phyloP scores from a whole-genome alignment of 2,329 filamentous ascomycete genomes.

The Camptophora hylomeconis region DNA sequence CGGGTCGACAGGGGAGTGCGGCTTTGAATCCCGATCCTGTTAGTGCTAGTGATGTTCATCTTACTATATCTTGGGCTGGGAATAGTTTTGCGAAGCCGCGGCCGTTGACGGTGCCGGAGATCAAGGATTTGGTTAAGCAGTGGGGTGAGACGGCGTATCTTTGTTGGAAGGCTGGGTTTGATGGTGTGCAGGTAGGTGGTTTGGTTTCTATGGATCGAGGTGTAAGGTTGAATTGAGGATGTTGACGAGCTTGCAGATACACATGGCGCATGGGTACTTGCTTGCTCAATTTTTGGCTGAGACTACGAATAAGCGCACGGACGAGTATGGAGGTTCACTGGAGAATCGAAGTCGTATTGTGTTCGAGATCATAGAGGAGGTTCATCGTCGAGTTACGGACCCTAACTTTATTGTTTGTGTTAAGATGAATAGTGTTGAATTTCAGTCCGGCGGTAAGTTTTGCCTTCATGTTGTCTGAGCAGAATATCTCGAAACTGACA shows the following conservation, averaged over 20 bases:
- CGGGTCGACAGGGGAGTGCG: slow-evolving; percentile 42
- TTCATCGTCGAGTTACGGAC: slow-evolving; percentile 17
- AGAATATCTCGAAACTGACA: too few relatives aligned
- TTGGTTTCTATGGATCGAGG: too few relatives aligned
- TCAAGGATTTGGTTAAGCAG: slow-evolving; percentile 10
- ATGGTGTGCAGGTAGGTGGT: slow-evolving; percentile 14
- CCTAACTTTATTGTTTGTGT: slow-evolving; percentile 13
- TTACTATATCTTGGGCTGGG: slow-evolving; percentile 24
- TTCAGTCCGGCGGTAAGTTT: too few relatives aligned
- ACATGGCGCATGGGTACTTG: slow-evolving; percentile 19
- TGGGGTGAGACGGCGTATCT: slow-evolving; percentile 13
- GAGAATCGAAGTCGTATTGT: slow-evolving; percentile 52
- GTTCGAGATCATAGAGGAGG: slow-evolving; percentile 31
- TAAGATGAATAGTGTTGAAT: slow-evolving; percentile 15
- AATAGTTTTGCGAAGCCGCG: slow-evolving; percentile 25
- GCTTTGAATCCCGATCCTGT: slow-evolving; percentile 38
- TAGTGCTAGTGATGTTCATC: slow-evolving; percentile 37
- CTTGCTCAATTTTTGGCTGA: slow-evolving; percentile 19
- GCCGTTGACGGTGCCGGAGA: slow-evolving; percentile 18
- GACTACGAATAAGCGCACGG: slow-evolving; percentile 16
- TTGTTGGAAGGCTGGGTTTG: slow-evolving; percentile 14
- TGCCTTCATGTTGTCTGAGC: too few relatives aligned
- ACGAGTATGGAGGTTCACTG: slow-evolving; percentile 37
- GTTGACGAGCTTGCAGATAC: slow-evolving; percentile 18
- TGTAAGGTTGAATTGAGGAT: slow-evolving; percentile 23